phyloP scores from a whole-genome alignment of 768 basidiomycete genomes.

The Ramaria sp. region DNA sequence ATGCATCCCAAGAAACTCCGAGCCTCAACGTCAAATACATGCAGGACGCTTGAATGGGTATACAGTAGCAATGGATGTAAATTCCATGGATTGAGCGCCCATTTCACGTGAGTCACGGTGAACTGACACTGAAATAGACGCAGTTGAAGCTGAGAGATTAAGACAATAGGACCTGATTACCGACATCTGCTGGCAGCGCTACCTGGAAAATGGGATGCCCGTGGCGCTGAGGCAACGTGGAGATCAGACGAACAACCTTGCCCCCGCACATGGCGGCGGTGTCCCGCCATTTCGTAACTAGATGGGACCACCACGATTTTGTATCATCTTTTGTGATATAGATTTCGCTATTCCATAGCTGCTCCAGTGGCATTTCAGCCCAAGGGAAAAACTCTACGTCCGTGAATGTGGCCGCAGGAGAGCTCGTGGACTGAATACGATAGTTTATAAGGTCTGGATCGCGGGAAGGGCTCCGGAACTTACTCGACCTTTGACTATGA shows the following conservation, averaged over 20 bases:
- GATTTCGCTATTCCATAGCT: conserved; percentile 26
- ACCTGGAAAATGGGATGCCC: neutral
- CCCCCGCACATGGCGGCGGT: conserved; percentile 38
- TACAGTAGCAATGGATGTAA: conserved; percentile 53
- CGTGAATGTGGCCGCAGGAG: conserved; percentile 22
- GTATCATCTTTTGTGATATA: conserved; percentile 17
- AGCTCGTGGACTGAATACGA: conserved; percentile 10
- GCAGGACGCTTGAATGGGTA: conserved; percentile 41
- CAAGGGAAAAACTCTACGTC: conserved; percentile 38
- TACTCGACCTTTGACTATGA: conserved; percentile 35
- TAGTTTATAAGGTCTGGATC: conserved; percentile 2
- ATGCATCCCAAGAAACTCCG: conserved; percentile 35
- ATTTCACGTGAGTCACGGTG: conserved; percentile 16
- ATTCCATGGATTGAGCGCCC: conserved; percentile 9
- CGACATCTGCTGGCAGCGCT: conserved; percentile 14
- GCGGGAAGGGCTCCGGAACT: conserved; percentile 17
- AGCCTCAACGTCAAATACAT: conserved; percentile 39
- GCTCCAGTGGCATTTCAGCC: conserved; percentile 25
- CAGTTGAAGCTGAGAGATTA: conserved; percentile 15
- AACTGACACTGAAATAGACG: conserved; percentile 36
- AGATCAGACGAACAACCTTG: conserved; percentile 14
- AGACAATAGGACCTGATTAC: conserved; percentile 17
- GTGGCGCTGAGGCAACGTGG: conserved; percentile 12
- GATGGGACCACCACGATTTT: conserved; percentile 30
- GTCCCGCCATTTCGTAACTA: conserved; percentile 39